A percentile compares a stretch with the other conserved stretches of the same genome.
Evolutionary conservation across 352 stramenopile species (phyloP).

Genomic region (Phytophthora tubulina): DNA sequence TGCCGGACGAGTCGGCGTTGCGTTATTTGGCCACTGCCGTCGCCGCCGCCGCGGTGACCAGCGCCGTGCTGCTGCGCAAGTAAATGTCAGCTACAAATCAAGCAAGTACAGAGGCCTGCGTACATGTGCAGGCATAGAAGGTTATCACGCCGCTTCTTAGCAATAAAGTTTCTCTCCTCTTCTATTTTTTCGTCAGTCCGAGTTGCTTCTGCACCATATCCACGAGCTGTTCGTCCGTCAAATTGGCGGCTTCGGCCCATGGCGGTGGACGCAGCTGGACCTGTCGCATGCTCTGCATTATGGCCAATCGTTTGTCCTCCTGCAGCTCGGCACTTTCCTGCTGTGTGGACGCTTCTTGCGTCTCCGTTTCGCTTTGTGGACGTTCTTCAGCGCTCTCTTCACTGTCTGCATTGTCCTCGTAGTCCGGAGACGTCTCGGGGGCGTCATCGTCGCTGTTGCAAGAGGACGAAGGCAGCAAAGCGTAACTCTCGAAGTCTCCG

Average conservation of each 20-base stretch:
- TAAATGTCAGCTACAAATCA: constrained; percentile 20
- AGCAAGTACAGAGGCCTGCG: not conserved
- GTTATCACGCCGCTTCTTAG: constrained; percentile 2
- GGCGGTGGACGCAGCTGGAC: constrained; percentile 57
- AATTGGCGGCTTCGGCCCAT: constrained; percentile 47
- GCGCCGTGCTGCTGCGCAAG: constrained; percentile 32
- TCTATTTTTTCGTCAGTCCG: constrained; percentile 8
- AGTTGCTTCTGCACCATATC: constrained; percentile 59
- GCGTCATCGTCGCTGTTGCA: constrained; percentile 36
- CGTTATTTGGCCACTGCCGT: constrained; percentile 23
- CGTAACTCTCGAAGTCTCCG: constrained; percentile 42
- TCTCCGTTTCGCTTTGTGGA: not conserved
- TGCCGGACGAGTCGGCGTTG: constrained; percentile 1
- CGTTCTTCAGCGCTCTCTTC: constrained; percentile 8
- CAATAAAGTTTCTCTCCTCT: constrained; percentile 13
- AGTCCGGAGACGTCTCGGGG: constrained; percentile 6
- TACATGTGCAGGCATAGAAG: constrained; percentile 12
- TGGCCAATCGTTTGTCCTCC: constrained; percentile 42
- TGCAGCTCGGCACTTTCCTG: constrained; percentile 34
- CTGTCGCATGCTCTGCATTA: constrained; percentile 70
- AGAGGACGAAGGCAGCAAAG: constrained; percentile 44
- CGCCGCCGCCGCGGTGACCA: constrained; percentile 29
- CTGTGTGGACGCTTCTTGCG: not conserved
- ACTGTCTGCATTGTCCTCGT: constrained; percentile 26
- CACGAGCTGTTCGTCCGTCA: constrained; percentile 69